Conservation (phyloP, 2,329 filamentous ascomycete genomes). For the Thielaviopsis populi region DNA sequence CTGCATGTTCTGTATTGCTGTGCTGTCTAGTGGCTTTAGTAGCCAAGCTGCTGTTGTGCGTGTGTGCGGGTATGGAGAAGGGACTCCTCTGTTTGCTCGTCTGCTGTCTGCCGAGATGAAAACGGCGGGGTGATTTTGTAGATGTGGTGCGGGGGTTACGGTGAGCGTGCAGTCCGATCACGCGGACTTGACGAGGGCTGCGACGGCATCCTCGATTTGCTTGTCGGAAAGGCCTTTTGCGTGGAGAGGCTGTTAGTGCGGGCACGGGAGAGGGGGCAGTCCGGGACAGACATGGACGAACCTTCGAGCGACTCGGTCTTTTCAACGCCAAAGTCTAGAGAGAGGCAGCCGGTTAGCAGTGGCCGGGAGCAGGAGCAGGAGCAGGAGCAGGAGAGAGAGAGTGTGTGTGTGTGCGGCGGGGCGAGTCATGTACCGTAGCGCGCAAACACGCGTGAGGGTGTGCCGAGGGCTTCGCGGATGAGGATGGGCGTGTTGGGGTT, state of each 20-base stretch:
- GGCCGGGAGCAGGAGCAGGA: no score
- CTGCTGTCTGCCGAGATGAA: not conserved
- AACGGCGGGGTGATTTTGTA: not conserved
- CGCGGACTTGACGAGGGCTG: slow-evolving; percentile 35
- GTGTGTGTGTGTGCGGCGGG: not conserved
- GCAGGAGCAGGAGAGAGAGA: no score
- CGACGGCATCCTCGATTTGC: slow-evolving; percentile 45
- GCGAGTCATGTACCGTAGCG: slow-evolving; percentile 59
- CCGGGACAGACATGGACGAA: slow-evolving; percentile 17
- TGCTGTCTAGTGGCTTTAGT: not conserved
- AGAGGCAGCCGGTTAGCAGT: not conserved
- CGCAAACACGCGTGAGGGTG: slow-evolving; percentile 73
- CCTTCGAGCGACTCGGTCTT: slow-evolving; percentile 42
- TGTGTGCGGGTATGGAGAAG: not conserved
- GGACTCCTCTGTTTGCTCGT: not conserved
- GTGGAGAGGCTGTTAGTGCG: slow-evolving; percentile 14
- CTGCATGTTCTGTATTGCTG: not conserved
- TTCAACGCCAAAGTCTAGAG: slow-evolving; percentile 41
- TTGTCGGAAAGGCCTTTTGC: slow-evolving; percentile 38
- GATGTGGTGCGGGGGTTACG: not conserved
- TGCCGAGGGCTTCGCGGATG: slow-evolving; percentile 79
- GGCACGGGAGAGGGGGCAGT: slow-evolving; percentile 21
- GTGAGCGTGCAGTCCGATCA: not conserved
- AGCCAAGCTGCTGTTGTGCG: not conserved
- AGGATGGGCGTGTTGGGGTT: slow-evolving; percentile 90